Evolutionary conservation across 2,329 filamentous ascomycete genomes (phyloP).

Genomic region (Colletotrichum graminicola): DNA sequence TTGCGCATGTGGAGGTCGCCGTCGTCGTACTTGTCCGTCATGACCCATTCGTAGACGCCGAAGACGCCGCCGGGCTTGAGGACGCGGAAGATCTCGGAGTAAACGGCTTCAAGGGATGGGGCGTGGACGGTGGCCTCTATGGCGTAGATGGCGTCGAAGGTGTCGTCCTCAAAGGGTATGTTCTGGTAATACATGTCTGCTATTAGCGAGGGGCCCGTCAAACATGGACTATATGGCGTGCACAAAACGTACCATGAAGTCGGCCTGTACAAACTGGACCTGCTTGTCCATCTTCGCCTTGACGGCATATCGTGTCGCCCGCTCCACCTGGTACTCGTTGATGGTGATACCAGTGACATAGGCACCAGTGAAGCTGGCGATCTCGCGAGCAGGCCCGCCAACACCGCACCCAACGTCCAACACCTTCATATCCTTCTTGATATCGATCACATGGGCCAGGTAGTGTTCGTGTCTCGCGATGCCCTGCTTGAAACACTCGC

Average conservation of each 20-base stretch:
- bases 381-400: slow-evolving; percentile 93
- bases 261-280: slow-evolving; percentile 90
- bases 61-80: slow-evolving; percentile 96
- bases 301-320: slow-evolving; percentile 85
- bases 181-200: neutral
- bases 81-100: slow-evolving; percentile 93
- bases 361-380: slow-evolving; percentile 92
- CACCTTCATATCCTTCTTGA: slow-evolving; percentile 88
- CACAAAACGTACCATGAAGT: slow-evolving; percentile 81
- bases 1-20: slow-evolving; percentile 86
- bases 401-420: slow-evolving; percentile 98
- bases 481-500: slow-evolving; percentile 89
- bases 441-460: slow-evolving; percentile 88
- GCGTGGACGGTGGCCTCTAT: slow-evolving; percentile 98
- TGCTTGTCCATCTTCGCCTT: slow-evolving; percentile 86
- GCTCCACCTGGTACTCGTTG: slow-evolving; percentile 98
- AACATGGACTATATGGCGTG: accelerated
- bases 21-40: slow-evolving; percentile 96
- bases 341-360: slow-evolving; percentile 96
- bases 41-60: slow-evolving; percentile 98
- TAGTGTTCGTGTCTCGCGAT: slow-evolving; percentile 98
- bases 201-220: accelerated
- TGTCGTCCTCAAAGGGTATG: slow-evolving; percentile 82
- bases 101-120: slow-evolving; percentile 89
- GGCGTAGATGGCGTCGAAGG: slow-evolving; percentile 94